These are phyloP conservation scores for Monosporascus sp. DNA, from an alignment of 2,329 filamentous ascomycete species.

Conservation along the genomic window DNA sequence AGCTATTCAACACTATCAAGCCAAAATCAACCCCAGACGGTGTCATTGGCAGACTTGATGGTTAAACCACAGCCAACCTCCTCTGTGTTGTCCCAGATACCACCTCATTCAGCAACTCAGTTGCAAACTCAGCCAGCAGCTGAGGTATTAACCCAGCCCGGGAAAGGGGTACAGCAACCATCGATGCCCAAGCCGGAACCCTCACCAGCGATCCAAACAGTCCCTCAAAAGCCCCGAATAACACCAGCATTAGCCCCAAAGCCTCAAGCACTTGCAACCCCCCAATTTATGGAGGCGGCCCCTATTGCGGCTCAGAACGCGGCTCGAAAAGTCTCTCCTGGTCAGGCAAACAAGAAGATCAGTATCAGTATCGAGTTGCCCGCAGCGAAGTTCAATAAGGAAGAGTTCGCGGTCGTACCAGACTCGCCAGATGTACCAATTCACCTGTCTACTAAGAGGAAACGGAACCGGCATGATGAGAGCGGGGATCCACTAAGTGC, in stretches of 20 bases:
- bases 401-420: slow-evolving; percentile 46
- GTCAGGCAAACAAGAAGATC: slow-evolving; percentile 14
- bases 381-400: slow-evolving; percentile 39
- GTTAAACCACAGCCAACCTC: slow-evolving; percentile 16
- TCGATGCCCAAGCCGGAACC: slow-evolving; percentile 4
- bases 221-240: neutral
- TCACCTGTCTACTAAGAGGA: slow-evolving; percentile 49
- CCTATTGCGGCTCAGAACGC: slow-evolving; percentile 1
- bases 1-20: slow-evolving; percentile 4
- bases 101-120: slow-evolving; percentile 12
- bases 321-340: slow-evolving; percentile 4
- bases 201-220: neutral
- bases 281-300: neutral
- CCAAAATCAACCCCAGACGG: slow-evolving; percentile 23
- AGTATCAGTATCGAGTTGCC: slow-evolving; percentile 45
- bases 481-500: slow-evolving; percentile 54
- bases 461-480: slow-evolving; percentile 42
- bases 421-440: slow-evolving; percentile 42
- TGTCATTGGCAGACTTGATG: slow-evolving; percentile 25
- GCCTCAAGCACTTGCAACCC: neutral
- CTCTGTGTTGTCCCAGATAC: slow-evolving; percentile 8
- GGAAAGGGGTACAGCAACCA: slow-evolving; percentile 2
- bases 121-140: slow-evolving; percentile 6
- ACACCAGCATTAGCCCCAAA: neutral
- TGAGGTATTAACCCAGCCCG: slow-evolving; percentile 3